Conservation (phyloP, 2,329 filamentous ascomycete genomes). For the Rhinocladiella similis region DNA sequence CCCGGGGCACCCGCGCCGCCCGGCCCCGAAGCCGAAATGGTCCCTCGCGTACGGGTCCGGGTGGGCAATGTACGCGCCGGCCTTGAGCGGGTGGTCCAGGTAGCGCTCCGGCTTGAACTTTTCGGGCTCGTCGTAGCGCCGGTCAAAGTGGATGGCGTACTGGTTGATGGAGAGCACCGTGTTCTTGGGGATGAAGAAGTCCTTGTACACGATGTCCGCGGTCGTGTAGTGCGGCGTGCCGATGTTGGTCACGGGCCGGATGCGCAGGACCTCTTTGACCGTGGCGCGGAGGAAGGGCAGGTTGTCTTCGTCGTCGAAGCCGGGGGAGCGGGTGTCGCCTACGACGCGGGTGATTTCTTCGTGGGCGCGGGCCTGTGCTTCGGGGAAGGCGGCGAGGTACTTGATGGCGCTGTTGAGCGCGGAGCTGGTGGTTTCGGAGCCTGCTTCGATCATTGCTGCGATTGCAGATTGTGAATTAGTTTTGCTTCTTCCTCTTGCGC, state of each 20-base stretch:
- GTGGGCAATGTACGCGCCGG: slow-evolving; percentile 37
- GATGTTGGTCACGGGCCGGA: slow-evolving; percentile 30
- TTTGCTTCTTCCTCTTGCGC: neutral
- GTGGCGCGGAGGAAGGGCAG: slow-evolving; percentile 57
- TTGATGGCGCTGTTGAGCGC: slow-evolving; percentile 10
- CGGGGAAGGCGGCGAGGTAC: slow-evolving; percentile 39
- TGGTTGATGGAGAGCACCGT: slow-evolving; percentile 45
- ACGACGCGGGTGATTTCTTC: slow-evolving; percentile 52
- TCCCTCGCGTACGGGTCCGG: slow-evolving; percentile 35
- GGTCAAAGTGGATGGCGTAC: slow-evolving; percentile 51
- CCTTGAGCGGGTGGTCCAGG: slow-evolving; percentile 21
- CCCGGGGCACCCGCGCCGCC: slow-evolving; percentile 34
- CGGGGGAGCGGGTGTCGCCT: slow-evolving; percentile 48
- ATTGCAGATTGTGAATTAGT: neutral
- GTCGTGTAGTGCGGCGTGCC: slow-evolving; percentile 51
- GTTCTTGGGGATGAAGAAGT: slow-evolving; percentile 51
- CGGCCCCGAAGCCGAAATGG: slow-evolving; percentile 52
- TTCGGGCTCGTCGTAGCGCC: slow-evolving; percentile 38
- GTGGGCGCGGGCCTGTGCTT: slow-evolving; percentile 46
- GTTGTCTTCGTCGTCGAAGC: slow-evolving; percentile 47
- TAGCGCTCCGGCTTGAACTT: slow-evolving; percentile 37
- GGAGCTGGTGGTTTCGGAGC: slow-evolving; percentile 10
- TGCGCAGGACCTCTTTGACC: slow-evolving; percentile 57
- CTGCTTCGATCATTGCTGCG: slow-evolving; percentile 14
- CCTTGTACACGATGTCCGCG: slow-evolving; percentile 50